Evolutionary conservation across 805 yeast species (phyloP), one percentile per base, ranked within the genome.

Genomic region (Myxozyma geophila): DNA sequence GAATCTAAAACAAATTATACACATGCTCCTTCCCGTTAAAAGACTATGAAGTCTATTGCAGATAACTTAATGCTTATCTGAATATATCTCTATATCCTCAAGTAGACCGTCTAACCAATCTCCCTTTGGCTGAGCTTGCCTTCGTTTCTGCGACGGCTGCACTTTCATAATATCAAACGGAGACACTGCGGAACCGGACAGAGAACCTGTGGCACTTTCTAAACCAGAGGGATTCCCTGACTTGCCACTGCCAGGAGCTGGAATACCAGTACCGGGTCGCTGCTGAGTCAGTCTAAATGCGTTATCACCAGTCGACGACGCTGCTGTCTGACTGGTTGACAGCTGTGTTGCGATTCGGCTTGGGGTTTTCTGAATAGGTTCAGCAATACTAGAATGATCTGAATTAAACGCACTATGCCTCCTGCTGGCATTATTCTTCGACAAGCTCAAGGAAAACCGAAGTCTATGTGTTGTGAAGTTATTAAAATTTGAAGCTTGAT

Each of bases 131-230:
- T 15, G 49, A 9, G 37, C 48, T 17, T 7, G 15, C 23, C 17
- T 23, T 10, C 28, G 28, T 28, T 33, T 41, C 47, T 7, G 41
- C 7, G 51, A 10, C 46, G 58, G 62, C n/a, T 12, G 52, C 1
- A 62, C 48, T 44, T 62, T 62, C 66, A 62, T 62, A 35, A 62
- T 62, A 41, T 62, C 59, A 48, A 53, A 62, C n/a, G 66, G 59
- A 21, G 66, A 35, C 7, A 54, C 19, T 35, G n/a, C 33, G 19
- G 44, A 2, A 9, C 28, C 28, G n/a, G 17, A 19, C 10, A 9
- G 17, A 19, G n/a, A 50, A 35, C 37, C 49, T 12, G 33, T n/a
- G 49, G 19, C 8, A 41, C 13, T 48, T 13, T 48, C 52, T 10
- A 15, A 28, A 1, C 12, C 17, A 23, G 15, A 21, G 10, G 7